Base-by-base conservation (phyloP, 805 yeast species). In the Yamadazyma endophytica region DNA sequence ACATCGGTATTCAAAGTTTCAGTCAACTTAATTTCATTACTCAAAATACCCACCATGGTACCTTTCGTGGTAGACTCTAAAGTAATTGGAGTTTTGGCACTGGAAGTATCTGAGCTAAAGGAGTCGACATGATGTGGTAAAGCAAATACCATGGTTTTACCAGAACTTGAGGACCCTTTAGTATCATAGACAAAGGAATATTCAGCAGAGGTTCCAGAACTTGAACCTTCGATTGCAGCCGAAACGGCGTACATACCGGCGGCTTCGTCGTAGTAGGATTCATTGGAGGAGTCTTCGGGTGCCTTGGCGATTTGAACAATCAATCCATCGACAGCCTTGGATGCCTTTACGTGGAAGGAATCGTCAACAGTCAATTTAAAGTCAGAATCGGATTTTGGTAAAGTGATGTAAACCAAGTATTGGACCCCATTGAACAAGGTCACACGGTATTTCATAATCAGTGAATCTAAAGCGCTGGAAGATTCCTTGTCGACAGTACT, bases 391-490 rank as follows among this genome's bases (percentile, higher is more conserved):
- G 52, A 28, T 8, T 26, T 36, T 30, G 77, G 75, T 19, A 69
- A 46, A 2, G 70, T 64, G 8, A 76, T 77, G 44, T 82, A 86
- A 21, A 85, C 58, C n/a, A 76, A 61, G 92, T 95, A 86, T 11
- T 54, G 63, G 11, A 67, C 65, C 19, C 68, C 73, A 51, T 79
- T 77, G 43, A 70, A 68, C 32, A 86, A 63, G 6, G 62, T 58
- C 4, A 73, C 66, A 15, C 63, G 54, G 49, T 77, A 84, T 50
- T 82, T 85, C 33, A 58, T 51, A n/a, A 70, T 50, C 27, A 58
- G 61, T 28, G 66, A 33, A 37, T 66, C 50, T 16, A 68, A 58
- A 3, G 61, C 53, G 2, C 33, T 41, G 22, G 52, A 51, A 11
- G 47, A 24, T 39, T 56, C 64, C 28, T 44, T 37, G n/a, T 42